phyloP scores from a whole-genome alignment of 148 eudicot genomes.

The Fallopia convolvulus region DNA sequence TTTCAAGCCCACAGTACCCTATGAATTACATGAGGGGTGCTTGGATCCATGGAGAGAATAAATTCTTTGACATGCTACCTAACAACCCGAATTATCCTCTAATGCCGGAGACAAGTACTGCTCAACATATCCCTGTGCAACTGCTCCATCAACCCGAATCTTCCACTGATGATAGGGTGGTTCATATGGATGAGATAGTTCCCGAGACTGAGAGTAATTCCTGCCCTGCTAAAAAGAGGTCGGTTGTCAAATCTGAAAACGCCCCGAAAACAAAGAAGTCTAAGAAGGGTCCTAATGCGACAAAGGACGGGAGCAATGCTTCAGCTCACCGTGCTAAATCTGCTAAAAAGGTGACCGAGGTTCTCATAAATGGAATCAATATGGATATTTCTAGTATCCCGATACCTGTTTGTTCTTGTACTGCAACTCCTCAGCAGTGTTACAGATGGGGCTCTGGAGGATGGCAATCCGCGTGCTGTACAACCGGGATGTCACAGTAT shows the following conservation, averaged over 20 bases:
- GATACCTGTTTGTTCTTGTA: constrained; percentile 44
- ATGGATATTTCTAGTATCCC: constrained; percentile 47
- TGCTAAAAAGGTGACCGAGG: constrained; percentile 38
- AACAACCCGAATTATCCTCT: constrained; percentile 23
- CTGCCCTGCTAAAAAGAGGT: constrained; percentile 29
- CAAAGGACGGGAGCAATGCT: constrained; percentile 32
- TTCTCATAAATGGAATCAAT: constrained; percentile 38
- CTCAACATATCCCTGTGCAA: constrained; percentile 29
- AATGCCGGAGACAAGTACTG: constrained; percentile 23
- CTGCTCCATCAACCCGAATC: constrained; percentile 35
- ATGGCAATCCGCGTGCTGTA: constrained; percentile 47
- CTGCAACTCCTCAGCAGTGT: constrained; percentile 36
- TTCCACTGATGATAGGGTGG: constrained; percentile 30
- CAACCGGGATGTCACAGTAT: constrained; percentile 41
- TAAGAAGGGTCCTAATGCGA: constrained; percentile 29
- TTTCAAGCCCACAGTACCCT: constrained; percentile 22
- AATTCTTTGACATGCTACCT: constrained; percentile 25
- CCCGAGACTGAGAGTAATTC: constrained; percentile 17
- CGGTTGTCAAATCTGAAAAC: constrained; percentile 33
- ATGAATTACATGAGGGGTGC: constrained; percentile 29
- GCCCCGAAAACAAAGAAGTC: constrained; percentile 32
- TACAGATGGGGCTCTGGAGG: constrained; percentile 49
- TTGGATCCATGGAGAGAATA: constrained; percentile 28
- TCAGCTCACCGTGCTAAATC: constrained; percentile 34
- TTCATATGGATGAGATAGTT: constrained; percentile 23